phyloP scores from a whole-genome alignment of 208 protist species.

The Trypanosoma brucei region DNA sequence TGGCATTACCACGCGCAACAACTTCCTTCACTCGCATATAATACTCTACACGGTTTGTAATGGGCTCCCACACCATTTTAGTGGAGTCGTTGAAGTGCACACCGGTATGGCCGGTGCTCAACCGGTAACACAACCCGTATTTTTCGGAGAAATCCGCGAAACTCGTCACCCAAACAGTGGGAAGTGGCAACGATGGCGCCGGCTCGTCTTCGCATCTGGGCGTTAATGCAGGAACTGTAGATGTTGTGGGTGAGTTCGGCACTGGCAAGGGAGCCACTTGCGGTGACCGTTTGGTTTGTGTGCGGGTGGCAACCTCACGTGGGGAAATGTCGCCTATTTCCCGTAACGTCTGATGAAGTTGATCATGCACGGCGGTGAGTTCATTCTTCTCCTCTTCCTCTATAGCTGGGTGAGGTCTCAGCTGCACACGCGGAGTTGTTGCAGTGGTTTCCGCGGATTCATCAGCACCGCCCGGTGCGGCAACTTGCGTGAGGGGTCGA shows the following conservation, averaged over 20 bases:
- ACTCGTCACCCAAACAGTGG: slow-evolving; percentile 86
- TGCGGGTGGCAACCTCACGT: background rate
- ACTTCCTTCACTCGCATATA: slow-evolving; percentile 64
- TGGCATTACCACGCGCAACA: slow-evolving; percentile 16
- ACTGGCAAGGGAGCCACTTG: background rate
- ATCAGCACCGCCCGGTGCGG: background rate
- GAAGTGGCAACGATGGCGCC: slow-evolving; percentile 14
- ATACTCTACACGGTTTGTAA: slow-evolving; percentile 76
- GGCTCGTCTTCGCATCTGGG: slow-evolving; percentile 13
- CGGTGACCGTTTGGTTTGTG: background rate
- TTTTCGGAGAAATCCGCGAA: slow-evolving; percentile 95
- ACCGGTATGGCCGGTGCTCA: slow-evolving; percentile 92
- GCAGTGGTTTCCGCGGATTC: background rate
- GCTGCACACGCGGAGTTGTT: background rate
- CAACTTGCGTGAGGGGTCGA: background rate
- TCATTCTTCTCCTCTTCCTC: slow-evolving; percentile 39
- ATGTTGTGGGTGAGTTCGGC: background rate
- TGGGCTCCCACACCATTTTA: slow-evolving; percentile 91
- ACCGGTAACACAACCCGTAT: slow-evolving; percentile 96
- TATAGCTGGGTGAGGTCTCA: background rate
- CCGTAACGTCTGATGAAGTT: slow-evolving; percentile 57
- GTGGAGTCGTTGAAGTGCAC: slow-evolving; percentile 98
- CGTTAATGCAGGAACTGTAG: background rate
- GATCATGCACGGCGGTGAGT: slow-evolving; percentile 59
- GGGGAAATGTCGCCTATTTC: background rate